Evolutionary conservation across 2,329 filamentous ascomycete species (phyloP).

Genomic region (Microdochium bolleyi): DNA sequence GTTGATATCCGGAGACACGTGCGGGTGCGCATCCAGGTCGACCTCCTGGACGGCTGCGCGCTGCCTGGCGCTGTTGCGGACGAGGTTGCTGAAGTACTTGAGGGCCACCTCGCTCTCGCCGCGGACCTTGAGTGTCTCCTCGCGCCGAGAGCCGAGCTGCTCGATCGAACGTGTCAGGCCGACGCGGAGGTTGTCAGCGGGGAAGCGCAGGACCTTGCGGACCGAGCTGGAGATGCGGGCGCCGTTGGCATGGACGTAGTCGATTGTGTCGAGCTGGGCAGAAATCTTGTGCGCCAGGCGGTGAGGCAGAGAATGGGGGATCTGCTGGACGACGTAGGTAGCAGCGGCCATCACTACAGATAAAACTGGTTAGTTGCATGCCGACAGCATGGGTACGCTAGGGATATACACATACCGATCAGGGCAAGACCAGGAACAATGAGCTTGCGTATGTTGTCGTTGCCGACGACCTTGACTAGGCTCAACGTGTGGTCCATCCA

Average conservation of each 20-base stretch:
- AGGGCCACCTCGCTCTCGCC: slow-evolving; percentile 77
- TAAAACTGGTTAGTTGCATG: slow-evolving; percentile 31
- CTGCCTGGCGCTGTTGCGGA: slow-evolving; percentile 54
- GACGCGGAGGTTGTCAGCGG: slow-evolving; percentile 77
- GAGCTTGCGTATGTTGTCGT: slow-evolving; percentile 71
- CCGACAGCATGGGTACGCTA: neutral
- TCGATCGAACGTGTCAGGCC: slow-evolving; percentile 80
- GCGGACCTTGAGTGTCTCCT: slow-evolving; percentile 76
- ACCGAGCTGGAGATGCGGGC: slow-evolving; percentile 78
- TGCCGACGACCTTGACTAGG: slow-evolving; percentile 71
- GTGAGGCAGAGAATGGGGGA: slow-evolving; percentile 80
- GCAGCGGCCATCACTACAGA: slow-evolving; percentile 65
- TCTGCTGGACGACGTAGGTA: slow-evolving; percentile 79
- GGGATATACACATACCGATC: slow-evolving; percentile 54
- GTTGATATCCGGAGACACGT: slow-evolving; percentile 8
- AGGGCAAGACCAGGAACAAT: slow-evolving; percentile 73
- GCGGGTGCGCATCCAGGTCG: slow-evolving; percentile 46
- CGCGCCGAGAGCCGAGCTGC: slow-evolving; percentile 67
- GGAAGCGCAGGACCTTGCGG: slow-evolving; percentile 79
- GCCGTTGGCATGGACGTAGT: slow-evolving; percentile 89
- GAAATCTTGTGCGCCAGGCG: slow-evolving; percentile 82
- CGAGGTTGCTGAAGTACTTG: slow-evolving; percentile 85
- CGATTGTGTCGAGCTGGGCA: slow-evolving; percentile 68
- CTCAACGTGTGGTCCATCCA: slow-evolving; percentile 87
- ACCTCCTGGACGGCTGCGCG: slow-evolving; percentile 40